These are phyloP conservation scores for Aureobasidium sp. DNA, from an alignment of 2,329 filamentous ascomycete genomes.

Conservation along the genomic window DNA sequence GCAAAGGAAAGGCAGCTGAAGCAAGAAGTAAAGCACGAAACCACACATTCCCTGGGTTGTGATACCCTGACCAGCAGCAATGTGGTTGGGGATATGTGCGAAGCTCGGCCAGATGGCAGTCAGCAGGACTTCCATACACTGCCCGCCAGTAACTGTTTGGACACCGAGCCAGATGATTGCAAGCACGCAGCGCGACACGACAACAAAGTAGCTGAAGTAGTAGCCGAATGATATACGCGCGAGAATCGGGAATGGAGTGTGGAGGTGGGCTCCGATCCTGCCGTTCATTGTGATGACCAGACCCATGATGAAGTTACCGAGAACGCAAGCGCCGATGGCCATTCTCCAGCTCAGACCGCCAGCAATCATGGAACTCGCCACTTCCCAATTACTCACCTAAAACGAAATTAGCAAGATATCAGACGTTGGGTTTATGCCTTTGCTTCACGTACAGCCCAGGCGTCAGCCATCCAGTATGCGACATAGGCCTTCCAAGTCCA, in stretches of 20 bases:
- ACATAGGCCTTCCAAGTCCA: slow-evolving; percentile 9
- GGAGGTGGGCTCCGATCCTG: slow-evolving; percentile 42
- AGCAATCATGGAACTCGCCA: slow-evolving; percentile 17
- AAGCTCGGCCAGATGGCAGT: slow-evolving; percentile 45
- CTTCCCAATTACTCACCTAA: slow-evolving; percentile 13
- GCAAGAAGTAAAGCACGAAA: slow-evolving; percentile 30
- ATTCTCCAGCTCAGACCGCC: slow-evolving; percentile 17
- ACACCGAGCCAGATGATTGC: slow-evolving; percentile 42
- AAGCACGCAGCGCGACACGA: slow-evolving; percentile 44
- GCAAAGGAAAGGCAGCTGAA: slow-evolving; percentile 17
- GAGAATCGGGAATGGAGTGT: slow-evolving; percentile 47
- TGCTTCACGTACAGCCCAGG: slow-evolving; percentile 11
- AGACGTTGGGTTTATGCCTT: too few relatives aligned
- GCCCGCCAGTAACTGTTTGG: slow-evolving; percentile 54
- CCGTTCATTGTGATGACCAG: slow-evolving; percentile 40
- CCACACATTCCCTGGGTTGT: slow-evolving; percentile 32
- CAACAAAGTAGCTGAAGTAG: slow-evolving; percentile 46
- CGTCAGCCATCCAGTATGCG: slow-evolving; percentile 21
- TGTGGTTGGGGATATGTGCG: slow-evolving; percentile 27
- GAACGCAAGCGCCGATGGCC: slow-evolving; percentile 16
- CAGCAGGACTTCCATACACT: slow-evolving; percentile 42
- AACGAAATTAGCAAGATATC: too few relatives aligned
- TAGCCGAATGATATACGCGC: slow-evolving; percentile 48
- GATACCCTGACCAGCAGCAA: slow-evolving; percentile 32
- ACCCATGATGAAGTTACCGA: slow-evolving; percentile 17